Base-by-base conservation (phyloP, 805 yeast species). In the Candida silvicultrix region DNA sequence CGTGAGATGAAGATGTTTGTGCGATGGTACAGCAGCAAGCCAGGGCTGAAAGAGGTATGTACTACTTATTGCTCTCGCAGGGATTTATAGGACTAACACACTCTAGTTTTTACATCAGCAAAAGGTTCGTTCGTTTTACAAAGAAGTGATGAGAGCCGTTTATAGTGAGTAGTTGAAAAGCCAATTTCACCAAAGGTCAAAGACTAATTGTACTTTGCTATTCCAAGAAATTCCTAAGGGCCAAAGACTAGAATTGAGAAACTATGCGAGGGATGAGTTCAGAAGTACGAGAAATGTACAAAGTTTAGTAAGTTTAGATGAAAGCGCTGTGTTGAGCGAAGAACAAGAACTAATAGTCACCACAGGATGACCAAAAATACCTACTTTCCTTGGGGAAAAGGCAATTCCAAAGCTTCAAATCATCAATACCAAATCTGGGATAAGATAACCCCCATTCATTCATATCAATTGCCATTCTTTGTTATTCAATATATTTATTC, bases 71-170 rank as follows among this genome's bases (percentile, higher is more conserved):
- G 5, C 9, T 23, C 9, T 23, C 25, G 25, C 25, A n/a, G n/a
- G n/a, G n/a, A n/a, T n/a, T 23, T 9, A 23, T 5, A 23, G 39
- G 41, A 42, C 43, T 45, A 18, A 22, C 12, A 23, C 9, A 23
- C 9, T 8, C 21, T 40, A 53, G 57, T 53, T 51, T 21, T 21
- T 53, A 3, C 53, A 53, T 19, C 41, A 52, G 1, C 50, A 53
- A 29, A 40, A 48, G 25, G 57, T 51, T 1, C 44, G 47, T 2
- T 32, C 31, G 35, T 47, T 53, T 31, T 53, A 49, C 38, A 41
- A 45, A 32, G 11, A 40, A 10, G 45, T 51, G 16, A 44, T 51
- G 19, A 42, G 53, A 32, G 38, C 43, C 22, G 31, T 49, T 34
- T 45, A 45, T 40, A 47, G 53, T 50, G 42, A 42, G 51, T 46